Conservation (phyloP, 1,284 basidiomycete species). For the Malassezia dermatis region DNA sequence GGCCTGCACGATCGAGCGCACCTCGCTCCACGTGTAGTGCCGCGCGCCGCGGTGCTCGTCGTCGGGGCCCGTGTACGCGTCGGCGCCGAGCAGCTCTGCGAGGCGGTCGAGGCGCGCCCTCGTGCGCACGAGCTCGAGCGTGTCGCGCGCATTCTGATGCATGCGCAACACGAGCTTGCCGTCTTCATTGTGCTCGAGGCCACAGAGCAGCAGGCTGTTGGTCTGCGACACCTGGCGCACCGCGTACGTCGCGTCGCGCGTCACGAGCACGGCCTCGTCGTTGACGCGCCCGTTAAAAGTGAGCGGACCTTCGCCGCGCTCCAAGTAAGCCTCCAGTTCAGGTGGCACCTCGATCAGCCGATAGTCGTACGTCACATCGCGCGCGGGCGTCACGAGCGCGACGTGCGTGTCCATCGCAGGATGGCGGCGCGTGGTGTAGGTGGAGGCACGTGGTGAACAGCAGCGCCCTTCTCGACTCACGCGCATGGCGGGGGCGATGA, state of each 20-base stretch:
- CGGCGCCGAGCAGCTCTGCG: conserved; percentile 23
- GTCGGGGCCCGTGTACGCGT: conserved; percentile 27
- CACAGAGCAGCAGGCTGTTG: conserved; percentile 37
- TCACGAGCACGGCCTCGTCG: conserved; percentile 41
- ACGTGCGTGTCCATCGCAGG: not conserved
- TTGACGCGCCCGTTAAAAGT: conserved; percentile 36
- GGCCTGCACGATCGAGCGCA: conserved; percentile 38
- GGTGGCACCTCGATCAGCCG: conserved; percentile 28
- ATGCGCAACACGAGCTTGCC: conserved; percentile 17
- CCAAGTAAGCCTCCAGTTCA: conserved; percentile 24
- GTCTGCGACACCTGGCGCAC: conserved; percentile 38
- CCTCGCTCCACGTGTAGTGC: conserved; percentile 34
- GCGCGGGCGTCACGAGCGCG: conserved; percentile 7
- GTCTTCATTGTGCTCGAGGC: conserved; percentile 8
- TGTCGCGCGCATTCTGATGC: conserved; percentile 27
- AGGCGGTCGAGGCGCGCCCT: conserved; percentile 31
- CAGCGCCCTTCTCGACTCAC: not conserved
- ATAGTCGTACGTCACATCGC: conserved; percentile 10
- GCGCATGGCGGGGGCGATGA: not conserved
- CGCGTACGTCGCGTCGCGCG: conserved; percentile 27
- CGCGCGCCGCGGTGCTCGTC: conserved; percentile 17
- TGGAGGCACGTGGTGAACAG: no score
- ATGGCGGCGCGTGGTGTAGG: not conserved
- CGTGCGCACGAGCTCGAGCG: conserved; percentile 33
- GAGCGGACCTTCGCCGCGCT: conserved; percentile 18